Percentiles rank a stretch among this genome's conserved stretches.
Evolutionary conservation across 345 rosid species (phyloP).

Genomic region (Eutrema japonicum): DNA sequence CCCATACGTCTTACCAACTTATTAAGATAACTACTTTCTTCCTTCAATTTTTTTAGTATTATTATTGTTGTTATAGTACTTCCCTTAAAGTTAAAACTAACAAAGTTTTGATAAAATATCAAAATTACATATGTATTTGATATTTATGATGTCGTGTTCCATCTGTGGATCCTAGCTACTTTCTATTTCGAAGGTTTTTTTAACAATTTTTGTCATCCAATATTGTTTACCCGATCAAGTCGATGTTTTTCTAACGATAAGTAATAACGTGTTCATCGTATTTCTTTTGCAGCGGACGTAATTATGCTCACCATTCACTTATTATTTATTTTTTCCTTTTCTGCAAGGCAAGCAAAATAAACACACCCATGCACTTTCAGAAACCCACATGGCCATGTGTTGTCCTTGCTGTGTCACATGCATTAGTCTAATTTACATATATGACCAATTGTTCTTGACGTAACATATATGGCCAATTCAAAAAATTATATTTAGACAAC

Average conservation of each 20-base stretch:
- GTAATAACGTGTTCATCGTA: background rate
- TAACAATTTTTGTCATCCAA: background rate
- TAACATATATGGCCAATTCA: background rate
- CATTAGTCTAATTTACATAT: background rate
- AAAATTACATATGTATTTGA: background rate
- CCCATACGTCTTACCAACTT: conserved; percentile 16
- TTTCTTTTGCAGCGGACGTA: conserved; percentile 4
- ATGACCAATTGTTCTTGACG: background rate
- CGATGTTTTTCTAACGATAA: background rate
- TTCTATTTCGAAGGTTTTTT: conserved; percentile 15
- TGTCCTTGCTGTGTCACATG: conserved; percentile 12
- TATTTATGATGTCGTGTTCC: background rate
- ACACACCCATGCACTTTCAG: background rate
- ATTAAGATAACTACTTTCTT: conserved; percentile 19
- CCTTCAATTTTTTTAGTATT: background rate
- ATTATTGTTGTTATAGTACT: too few species aligned
- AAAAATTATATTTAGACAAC: too few species aligned
- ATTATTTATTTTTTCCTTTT: background rate
- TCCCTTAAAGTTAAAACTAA: background rate
- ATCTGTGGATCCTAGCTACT: background rate
- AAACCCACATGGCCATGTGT: conserved; percentile 5
- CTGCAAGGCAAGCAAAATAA: background rate
- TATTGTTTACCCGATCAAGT: background rate
- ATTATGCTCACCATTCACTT: background rate
- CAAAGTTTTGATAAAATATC: background rate